These are phyloP conservation scores for Mallotus nudiflorus DNA, from an alignment of 345 rosid species.

Conservation along the genomic window DNA sequence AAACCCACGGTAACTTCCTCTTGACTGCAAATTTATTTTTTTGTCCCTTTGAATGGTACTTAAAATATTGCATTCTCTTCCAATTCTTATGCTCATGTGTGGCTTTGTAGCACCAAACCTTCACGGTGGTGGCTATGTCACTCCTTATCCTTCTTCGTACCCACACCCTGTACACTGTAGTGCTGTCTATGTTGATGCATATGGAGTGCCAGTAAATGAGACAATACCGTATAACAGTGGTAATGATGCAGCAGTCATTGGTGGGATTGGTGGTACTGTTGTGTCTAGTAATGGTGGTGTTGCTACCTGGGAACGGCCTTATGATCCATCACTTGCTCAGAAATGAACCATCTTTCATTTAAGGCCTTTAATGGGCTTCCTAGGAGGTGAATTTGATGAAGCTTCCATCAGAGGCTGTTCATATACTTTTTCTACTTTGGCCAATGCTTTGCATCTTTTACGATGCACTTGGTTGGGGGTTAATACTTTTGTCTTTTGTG, in stretches of 20 bases:
- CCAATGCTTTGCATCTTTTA: background rate
- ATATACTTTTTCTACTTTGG: background rate
- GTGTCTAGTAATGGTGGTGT: slow-evolving; percentile 21
- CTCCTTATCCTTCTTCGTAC: slow-evolving; percentile 30
- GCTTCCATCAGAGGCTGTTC: background rate
- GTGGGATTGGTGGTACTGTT: slow-evolving; percentile 10
- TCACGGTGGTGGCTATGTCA: slow-evolving; percentile 26
- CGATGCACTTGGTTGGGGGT: background rate
- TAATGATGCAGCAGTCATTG: slow-evolving; percentile 21
- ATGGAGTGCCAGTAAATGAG: slow-evolving; percentile 28
- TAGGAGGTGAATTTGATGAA: background rate
- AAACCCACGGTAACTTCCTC: slow-evolving; percentile 37
- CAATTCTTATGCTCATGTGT: slow-evolving; percentile 16
- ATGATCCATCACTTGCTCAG: slow-evolving; percentile 32
- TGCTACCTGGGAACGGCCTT: slow-evolving; percentile 26
- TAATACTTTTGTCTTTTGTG: background rate
- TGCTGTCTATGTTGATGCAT: slow-evolving; percentile 29
- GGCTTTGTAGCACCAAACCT: slow-evolving; percentile 29
- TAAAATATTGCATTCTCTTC: background rate
- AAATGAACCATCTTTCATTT: slow-evolving; percentile 13
- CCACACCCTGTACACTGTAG: slow-evolving; percentile 14
- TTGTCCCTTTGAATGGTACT: background rate
- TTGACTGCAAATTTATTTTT: background rate
- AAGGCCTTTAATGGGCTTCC: background rate
- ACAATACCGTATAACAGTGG: slow-evolving; percentile 23